Evolutionary conservation across 148 eudicot genomes (phyloP), one percentile per base, ranked within the genome.

Genomic region (Talinum fruticosum): DNA sequence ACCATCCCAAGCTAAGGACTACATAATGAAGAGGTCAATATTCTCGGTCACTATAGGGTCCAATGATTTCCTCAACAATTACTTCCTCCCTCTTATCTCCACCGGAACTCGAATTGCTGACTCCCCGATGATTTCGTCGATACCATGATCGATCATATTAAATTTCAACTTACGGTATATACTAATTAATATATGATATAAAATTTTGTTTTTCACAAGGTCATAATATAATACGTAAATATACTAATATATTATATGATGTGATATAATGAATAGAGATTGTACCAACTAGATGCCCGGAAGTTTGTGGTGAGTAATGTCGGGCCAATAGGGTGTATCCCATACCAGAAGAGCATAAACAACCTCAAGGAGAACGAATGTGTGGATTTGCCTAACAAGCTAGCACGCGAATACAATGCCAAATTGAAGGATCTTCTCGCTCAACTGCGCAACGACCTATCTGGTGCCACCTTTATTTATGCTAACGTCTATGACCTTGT

Each of bases 291-390:
- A 66, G 99, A 93, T 69, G 99, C 93, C n/a, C 84, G 99, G 76
- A 96, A 96, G 75, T 93, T 96, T 19, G 84, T 93, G 66, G 69
- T 96, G 5, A 94, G 91, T 15, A 96, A 91, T 79, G 95, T 96
- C 18, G 99, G 99, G 21, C 99, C 99, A 0, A 71, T 96, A 14
- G 99, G 99, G 8, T 96, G 99, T 87, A 96, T 96, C 44, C 99
- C 99, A 10, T 96, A 96, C 47, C 99, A 96, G 71, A 93, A 89
- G 82, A 91, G 95, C 18, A 89, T 96, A 16, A 91, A 96, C 78
- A 97, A 88, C 47, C 74, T 96, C 28, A 85, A 49, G 1, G 91
- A 90, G 62, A 72, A 86, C 21, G 87, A 96, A 75, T 96, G 99
- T 28, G 99, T 88, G 24, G 96, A 84, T 15, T 76, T 96, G 79